Base-by-base conservation (phyloP, 2,329 filamentous ascomycete genomes). In the Trichoderma arundinaceum region DNA sequence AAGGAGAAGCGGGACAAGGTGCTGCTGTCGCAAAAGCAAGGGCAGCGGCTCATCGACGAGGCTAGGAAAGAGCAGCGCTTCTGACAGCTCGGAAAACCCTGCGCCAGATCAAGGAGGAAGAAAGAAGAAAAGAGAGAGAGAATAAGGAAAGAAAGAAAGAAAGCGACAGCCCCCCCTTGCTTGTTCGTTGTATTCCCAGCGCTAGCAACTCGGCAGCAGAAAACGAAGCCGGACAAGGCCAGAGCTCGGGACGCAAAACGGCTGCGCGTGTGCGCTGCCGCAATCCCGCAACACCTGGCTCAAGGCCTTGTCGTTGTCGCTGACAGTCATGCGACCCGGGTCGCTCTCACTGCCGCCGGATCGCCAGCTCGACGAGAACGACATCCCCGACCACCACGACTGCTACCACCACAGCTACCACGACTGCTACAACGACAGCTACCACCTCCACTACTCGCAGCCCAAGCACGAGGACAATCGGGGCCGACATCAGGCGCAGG, bases 281-380 rank as follows among this genome's bases (percentile, higher is more conserved):
- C 38, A 56, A 35, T 53, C 59, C 41, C 51, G 44, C 43, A 46
- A 35, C 38, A 51, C 44, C 61, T 48, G 39, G 56, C 43, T 39
- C 52, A n/a, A 19, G 64, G 59, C 52, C 61, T 58, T 43, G 62
- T 28, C 53, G 51, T 60, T 43, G 57, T 46, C 43, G 66, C 52
- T 44, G 66, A 52, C 62, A 66, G 68, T 65, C 69, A 71, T 71
- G 70, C 69, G 64, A 67, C 52, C 65, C 41, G 62, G 35, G 39
- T 46, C 58, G 7, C 56, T 67, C 33, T 44, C 43, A 15, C 53
- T 63, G 39, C 59, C 65, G 62, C 59, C 59, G 46, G 64, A 64
- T 46, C 58, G 57, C 52, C 65, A 56, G 54, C 52, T 52, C 44
- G 49, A 66, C 56, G 46, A 59, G 12, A 46, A 48, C 46, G 28